Percentiles rank a stretch among this genome's conserved stretches.
phyloP scores from a whole-genome alignment of 1,139 yeast species.

The Candida albicans region DNA sequence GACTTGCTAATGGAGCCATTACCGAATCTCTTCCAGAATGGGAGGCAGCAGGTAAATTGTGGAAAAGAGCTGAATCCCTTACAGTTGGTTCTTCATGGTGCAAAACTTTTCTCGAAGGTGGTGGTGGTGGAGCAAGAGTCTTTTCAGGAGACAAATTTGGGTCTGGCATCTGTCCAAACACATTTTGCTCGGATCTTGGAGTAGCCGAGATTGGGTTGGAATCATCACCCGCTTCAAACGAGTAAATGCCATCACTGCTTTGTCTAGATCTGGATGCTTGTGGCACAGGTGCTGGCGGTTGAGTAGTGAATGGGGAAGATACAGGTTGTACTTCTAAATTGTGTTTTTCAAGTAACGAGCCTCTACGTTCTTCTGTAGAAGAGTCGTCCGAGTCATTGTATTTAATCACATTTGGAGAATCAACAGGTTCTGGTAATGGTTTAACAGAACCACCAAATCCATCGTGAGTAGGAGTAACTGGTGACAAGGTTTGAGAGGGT shows the following conservation, averaged over 20 bases:
- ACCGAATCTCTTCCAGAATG: constrained; percentile 30
- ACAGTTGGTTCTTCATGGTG: constrained; percentile 24
- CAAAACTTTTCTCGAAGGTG: constrained; percentile 65
- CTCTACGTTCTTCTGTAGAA: constrained; percentile 19
- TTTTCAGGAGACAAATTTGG: constrained; percentile 16
- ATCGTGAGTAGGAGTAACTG: constrained; percentile 12
- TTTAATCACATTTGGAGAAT: constrained; percentile 31
- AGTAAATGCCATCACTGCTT: constrained; percentile 33
- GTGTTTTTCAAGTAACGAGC: constrained; percentile 37
- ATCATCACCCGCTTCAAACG: constrained; percentile 48
- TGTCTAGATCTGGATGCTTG: constrained; percentile 18
- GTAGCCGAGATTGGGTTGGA: constrained; percentile 30
- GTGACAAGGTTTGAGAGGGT: neutral
- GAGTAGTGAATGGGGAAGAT: constrained; percentile 2
- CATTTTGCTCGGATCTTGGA: constrained; percentile 22
- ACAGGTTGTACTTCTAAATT: constrained; percentile 19
- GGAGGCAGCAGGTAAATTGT: constrained; percentile 47
- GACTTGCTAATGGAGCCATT: constrained; percentile 23
- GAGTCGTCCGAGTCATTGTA: constrained; percentile 23
- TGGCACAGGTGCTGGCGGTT: neutral
- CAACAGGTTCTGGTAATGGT: constrained; percentile 9
- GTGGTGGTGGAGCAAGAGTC: constrained; percentile 54
- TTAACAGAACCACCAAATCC: constrained; percentile 2
- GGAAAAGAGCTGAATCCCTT: constrained; percentile 45
- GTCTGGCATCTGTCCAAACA: constrained; percentile 20